A percentile compares a stretch with the other conserved stretches of the same genome.
Evolutionary conservation across 768 basidiomycete species (phyloP).

Genomic region (Piloderma croceum): DNA sequence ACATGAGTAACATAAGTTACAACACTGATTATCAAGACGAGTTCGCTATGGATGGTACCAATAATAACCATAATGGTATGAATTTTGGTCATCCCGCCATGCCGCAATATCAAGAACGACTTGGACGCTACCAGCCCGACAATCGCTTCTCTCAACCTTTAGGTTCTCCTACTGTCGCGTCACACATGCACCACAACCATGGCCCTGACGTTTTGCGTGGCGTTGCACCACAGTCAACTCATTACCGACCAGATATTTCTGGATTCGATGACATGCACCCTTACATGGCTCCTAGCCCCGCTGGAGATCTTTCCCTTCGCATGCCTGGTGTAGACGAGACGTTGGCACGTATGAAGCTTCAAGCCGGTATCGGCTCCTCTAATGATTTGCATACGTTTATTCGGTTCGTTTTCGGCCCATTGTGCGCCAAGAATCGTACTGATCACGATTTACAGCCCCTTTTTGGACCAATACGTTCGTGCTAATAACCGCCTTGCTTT

Average conservation of each 20-base stretch:
- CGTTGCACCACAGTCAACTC: conserved; percentile 68
- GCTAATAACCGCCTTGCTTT: conserved; percentile 82
- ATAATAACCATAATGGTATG: conserved; percentile 33
- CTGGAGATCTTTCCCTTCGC: conserved; percentile 52
- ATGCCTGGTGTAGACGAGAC: conserved; percentile 61
- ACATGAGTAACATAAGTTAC: conserved; percentile 40
- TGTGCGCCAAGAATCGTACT: conserved; percentile 6
- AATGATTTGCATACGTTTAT: conserved; percentile 79
- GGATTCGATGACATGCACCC: conserved; percentile 56
- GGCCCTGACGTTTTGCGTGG: conserved; percentile 55
- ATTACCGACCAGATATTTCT: conserved; percentile 49
- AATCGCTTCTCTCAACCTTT: conserved; percentile 43
- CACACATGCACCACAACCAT: conserved; percentile 48
- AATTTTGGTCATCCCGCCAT: conserved; percentile 46
- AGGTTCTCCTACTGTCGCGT: conserved; percentile 37
- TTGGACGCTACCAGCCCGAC: conserved; percentile 52
- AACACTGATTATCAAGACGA: conserved; percentile 61
- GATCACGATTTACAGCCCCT: conserved; percentile 46
- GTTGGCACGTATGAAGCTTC: conserved; percentile 60
- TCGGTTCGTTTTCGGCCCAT: conserved; percentile 43
- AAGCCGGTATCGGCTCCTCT: conserved; percentile 52
- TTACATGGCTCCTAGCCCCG: conserved; percentile 48
- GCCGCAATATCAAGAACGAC: conserved; percentile 55
- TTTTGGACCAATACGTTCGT: conserved; percentile 79
- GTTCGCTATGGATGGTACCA: conserved; percentile 47